Evolutionary conservation across 306 rosid genomes (phyloP), one percentile per base, ranked within the genome.

Genomic region (Purshia tridentata): DNA sequence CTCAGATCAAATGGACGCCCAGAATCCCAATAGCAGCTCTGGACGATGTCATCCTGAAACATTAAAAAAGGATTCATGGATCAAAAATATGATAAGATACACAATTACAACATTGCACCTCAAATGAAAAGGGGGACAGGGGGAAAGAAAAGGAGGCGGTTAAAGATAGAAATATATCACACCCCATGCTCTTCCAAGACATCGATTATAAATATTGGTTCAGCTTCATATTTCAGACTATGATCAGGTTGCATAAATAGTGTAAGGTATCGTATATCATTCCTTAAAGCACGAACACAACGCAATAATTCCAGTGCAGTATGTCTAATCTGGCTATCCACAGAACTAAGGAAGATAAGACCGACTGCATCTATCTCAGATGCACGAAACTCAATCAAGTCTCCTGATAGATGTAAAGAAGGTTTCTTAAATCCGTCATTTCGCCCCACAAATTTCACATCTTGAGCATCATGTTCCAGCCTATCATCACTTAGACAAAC

Each of bases 111-210:
- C 57, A 74, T 52, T 72, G 73, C 73, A 76, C 62, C 67, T 71
- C 81, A 76, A 73, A 71, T 37, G n/a, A 72, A 16, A 57, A 57
- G 19, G 23, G 2, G 57, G 53, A 18, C 18, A 13, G 22, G 16
- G 49, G 5, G 13, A 66, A 45, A 29, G 16, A 70, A 77, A 55
- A 63, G 37, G 49, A 67, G 45, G 13, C 14, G 55, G 48, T n/a
- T 46, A 53, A 55, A 51, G 69, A 54, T 59, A 45, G 49, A 23
- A 56, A 45, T 79, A 76, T 70, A 65, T 69, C 68, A 52, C 81
- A 95, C 99, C 98, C 98, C 99, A 80, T 95, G 98, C 82, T 95
- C 99, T 83, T 95, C 99, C 76, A 95, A 81, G 77, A 95, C 99
- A 75, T 95, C 99, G 72, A 95, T 87, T 23, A 95, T 81, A 87